Base-by-base conservation (phyloP, 2,329 filamentous ascomycete species). In the Hymenoscyphus fructigenus region DNA sequence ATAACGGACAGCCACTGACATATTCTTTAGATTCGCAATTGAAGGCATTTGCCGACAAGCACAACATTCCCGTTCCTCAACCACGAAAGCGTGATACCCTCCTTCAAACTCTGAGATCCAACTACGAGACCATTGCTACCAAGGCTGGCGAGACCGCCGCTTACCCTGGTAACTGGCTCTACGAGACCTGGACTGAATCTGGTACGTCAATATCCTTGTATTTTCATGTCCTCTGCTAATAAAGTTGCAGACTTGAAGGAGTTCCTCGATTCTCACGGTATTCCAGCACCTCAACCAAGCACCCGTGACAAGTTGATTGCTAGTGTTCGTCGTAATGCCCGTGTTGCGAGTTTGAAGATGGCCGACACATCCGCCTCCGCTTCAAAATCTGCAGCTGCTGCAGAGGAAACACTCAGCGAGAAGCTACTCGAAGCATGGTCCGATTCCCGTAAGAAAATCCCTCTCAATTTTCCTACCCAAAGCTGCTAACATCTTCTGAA, bases 111-210 rank as follows among this genome's bases (percentile, higher is more conserved):
- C 86, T 88, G 66, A 92, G 94, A 68, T 84, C 90, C 69, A 93
- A 88, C 78, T 98, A 96, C 75, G 91, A 97, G 72, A 79, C 85
- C 1, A 79, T 88, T 64, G 92, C 94, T 17, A 88, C 92, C 78
- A 88, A 88, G 78, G 76, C 77, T 12, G 91, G 91, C 66, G 90
- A 97, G 79, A 90, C 92, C 15, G 81, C 86, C 61, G 80, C 87
- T n/a, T 98, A 98, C 75, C 95, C 95, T 38, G 95, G 95, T 47
- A 88, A 97, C 80, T 98, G 95, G 95, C 82, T 98, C 55, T 99
- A 97, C 76, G 85, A 88, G 66, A 84, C 89, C 7, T 99, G 95
- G 95, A 89, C 91, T 61, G 80, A 97, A 69, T 97, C 93, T 69
- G 74, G 74, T 75, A 69, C 59, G 68, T 7, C 65, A 17, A 44